Conservation (phyloP, 306 rosid genomes). For the Trifolium pratense region DNA sequence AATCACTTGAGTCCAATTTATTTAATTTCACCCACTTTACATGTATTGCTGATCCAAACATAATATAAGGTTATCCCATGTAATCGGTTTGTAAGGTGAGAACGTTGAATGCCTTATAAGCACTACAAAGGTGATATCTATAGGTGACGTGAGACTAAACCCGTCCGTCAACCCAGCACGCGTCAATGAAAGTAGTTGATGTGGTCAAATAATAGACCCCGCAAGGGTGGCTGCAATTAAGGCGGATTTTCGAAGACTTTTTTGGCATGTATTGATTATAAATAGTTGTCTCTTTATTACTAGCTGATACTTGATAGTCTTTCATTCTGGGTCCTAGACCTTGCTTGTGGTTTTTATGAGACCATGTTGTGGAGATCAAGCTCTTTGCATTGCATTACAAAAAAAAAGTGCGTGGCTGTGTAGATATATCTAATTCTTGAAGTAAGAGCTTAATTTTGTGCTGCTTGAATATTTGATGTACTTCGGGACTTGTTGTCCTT, state of each 20-base stretch:
- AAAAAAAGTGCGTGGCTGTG: not conserved
- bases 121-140: not conserved
- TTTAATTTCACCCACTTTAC: not conserved
- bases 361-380: not conserved
- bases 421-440: not conserved
- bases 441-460: not conserved
- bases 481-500: not conserved
- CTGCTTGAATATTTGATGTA: conserved; percentile 25
- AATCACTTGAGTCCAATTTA: not conserved
- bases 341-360: conserved; percentile 28
- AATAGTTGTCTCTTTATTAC: conserved; percentile 9
- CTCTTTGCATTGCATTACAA: not conserved
- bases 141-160: not conserved
- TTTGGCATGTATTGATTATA: conserved; percentile 13
- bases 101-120: not conserved
- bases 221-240: not conserved
- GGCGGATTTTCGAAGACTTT: not conserved
- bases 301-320: not conserved
- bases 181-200: too few relatives aligned
- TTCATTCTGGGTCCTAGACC: not conserved
- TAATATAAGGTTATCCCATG: not conserved
- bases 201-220: not conserved
- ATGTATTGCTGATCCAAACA: not conserved
- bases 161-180: not conserved
- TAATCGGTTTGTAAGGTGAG: not conserved